phyloP scores from a whole-genome alignment of 2,329 filamentous ascomycete species.

The Cercospora sp. region DNA sequence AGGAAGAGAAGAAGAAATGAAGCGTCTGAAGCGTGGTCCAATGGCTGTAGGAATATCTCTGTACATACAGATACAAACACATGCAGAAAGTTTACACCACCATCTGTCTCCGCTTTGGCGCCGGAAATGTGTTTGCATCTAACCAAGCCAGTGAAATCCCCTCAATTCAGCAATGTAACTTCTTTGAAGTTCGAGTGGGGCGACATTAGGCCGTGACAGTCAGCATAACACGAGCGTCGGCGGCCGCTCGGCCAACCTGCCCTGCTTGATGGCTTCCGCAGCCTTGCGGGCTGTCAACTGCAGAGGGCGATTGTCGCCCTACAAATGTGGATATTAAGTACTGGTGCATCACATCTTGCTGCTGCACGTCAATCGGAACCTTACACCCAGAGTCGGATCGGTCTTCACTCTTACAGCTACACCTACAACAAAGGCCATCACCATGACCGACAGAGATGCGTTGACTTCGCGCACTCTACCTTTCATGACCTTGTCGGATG shows the following conservation, averaged over 20 bases:
- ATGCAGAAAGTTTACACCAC: neutral
- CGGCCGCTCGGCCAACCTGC: slow-evolving; percentile 7
- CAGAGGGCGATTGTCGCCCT: slow-evolving; percentile 7
- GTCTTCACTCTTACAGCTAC: neutral
- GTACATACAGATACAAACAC: slow-evolving; percentile 19
- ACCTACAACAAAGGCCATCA: neutral
- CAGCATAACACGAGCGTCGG: neutral
- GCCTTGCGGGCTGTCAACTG: neutral
- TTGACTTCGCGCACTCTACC: slow-evolving; percentile 49
- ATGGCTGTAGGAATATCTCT: slow-evolving; percentile 19
- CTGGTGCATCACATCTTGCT: neutral
- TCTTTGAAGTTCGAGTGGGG: neutral
- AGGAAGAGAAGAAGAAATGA: slow-evolving; percentile 77
- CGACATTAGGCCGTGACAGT: neutral
- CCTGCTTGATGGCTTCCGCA: neutral
- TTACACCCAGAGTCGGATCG: neutral
- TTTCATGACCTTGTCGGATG: slow-evolving; percentile 53
- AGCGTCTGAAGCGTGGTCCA: neutral
- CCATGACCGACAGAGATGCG: slow-evolving; percentile 44
- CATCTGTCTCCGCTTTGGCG: neutral
- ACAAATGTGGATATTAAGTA: neutral
- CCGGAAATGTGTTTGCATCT: neutral
- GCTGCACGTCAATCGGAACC: neutral
- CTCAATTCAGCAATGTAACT: neutral
- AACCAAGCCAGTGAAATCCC: neutral